phyloP scores from a whole-genome alignment of 2,329 filamentous ascomycete genomes.

The Alternaria sp. region DNA sequence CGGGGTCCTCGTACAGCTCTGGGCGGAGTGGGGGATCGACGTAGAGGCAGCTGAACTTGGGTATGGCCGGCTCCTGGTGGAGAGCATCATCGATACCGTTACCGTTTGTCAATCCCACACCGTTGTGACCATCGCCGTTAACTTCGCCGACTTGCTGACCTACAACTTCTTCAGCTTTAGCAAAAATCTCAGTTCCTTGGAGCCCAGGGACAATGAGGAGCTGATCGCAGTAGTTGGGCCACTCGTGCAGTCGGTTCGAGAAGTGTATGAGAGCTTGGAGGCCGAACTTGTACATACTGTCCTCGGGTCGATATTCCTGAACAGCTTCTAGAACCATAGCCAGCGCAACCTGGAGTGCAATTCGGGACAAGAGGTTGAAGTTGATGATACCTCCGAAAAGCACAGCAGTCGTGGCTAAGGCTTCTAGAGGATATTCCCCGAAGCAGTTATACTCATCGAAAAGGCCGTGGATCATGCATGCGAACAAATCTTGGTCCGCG shows the following conservation, averaged over 20 bases:
- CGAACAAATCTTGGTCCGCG: slow-evolving; percentile 91
- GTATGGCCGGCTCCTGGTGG: slow-evolving; percentile 66
- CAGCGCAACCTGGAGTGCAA: slow-evolving; percentile 91
- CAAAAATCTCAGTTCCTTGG: slow-evolving; percentile 83
- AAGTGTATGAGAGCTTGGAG: slow-evolving; percentile 93
- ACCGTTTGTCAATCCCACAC: slow-evolving; percentile 71
- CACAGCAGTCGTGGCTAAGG: slow-evolving; percentile 92
- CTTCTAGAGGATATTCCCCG: slow-evolving; percentile 93
- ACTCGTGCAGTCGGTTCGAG: slow-evolving; percentile 82
- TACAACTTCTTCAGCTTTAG: slow-evolving; percentile 82
- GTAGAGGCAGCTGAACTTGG: slow-evolving; percentile 80
- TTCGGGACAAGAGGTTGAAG: slow-evolving; percentile 86
- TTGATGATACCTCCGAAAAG: slow-evolving; percentile 97
- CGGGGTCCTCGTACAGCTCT: slow-evolving; percentile 79
- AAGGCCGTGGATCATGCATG: slow-evolving; percentile 97
- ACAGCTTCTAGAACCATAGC: slow-evolving; percentile 98
- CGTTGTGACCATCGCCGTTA: slow-evolving; percentile 55
- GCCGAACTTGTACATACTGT: slow-evolving; percentile 98
- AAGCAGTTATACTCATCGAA: slow-evolving; percentile 98
- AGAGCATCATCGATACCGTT: slow-evolving; percentile 68
- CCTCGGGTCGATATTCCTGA: slow-evolving; percentile 79
- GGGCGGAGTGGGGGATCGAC: slow-evolving; percentile 73
- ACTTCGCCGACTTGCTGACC: slow-evolving; percentile 70
- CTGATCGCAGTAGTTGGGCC: slow-evolving; percentile 92
- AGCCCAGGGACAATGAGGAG: slow-evolving; percentile 83